phyloP scores from a whole-genome alignment of 768 basidiomycete species.

The Omphalotus guepiniiformis region DNA sequence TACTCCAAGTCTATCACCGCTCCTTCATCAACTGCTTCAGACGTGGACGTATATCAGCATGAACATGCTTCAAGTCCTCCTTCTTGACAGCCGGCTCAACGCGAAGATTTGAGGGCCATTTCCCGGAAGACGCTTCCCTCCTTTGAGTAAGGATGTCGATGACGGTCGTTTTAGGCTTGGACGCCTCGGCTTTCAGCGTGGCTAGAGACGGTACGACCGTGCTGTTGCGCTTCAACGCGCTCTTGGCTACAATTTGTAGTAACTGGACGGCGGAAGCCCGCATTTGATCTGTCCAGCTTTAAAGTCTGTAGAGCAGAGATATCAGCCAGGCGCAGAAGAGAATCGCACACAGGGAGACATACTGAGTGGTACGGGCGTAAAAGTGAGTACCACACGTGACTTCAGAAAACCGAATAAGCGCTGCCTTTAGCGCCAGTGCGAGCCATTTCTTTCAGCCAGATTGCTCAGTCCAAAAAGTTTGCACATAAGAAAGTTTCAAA shows the following conservation, averaged over 20 bases:
- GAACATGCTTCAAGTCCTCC: slow-evolving; percentile 34
- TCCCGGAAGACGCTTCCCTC: slow-evolving; percentile 31
- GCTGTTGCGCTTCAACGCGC: not conserved
- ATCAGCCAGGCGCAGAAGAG: no score
- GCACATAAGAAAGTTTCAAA: no score
- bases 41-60: slow-evolving; percentile 30
- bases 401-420: no score
- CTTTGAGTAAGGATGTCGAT: slow-evolving; percentile 38
- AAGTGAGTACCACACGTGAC: no score
- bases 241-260: slow-evolving; percentile 2
- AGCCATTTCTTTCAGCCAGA: no score
- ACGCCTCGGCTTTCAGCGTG: slow-evolving; percentile 13
- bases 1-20: slow-evolving; percentile 15
- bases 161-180: slow-evolving; percentile 23
- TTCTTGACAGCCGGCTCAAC: slow-evolving; percentile 42
- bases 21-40: slow-evolving; percentile 38
- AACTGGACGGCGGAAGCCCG: not conserved
- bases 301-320: no score
- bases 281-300: no score
- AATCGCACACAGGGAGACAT: no score
- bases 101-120: slow-evolving; percentile 47
- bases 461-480: no score
- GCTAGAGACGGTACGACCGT: slow-evolving; percentile 14
- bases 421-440: no score
- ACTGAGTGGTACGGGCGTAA: no score